These are phyloP conservation scores for Lasiodiplodia sp. DNA, from an alignment of 2,329 filamentous ascomycete species.

Conservation along the genomic window DNA sequence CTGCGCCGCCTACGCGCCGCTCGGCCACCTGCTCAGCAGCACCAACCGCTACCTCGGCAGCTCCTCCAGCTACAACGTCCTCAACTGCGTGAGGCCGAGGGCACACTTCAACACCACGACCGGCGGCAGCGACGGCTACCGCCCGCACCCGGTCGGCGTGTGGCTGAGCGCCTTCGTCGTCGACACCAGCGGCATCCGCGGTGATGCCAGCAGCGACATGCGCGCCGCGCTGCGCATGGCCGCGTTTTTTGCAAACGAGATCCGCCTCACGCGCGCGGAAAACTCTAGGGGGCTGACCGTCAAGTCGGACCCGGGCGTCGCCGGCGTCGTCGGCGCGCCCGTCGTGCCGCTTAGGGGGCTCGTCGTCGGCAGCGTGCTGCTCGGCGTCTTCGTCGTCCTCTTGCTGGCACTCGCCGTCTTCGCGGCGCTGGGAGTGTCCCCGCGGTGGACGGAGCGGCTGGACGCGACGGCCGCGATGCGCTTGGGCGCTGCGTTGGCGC, in stretches of 20 bases:
- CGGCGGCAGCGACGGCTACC: too few relatives aligned
- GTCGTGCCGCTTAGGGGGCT: neutral
- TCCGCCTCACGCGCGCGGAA: too few relatives aligned
- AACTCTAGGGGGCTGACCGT: too few relatives aligned
- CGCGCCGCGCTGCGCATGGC: neutral
- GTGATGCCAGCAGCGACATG: neutral
- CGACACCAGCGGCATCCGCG: too few relatives aligned
- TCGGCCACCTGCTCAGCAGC: too few relatives aligned
- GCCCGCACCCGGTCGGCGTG: too few relatives aligned
- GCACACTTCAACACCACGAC: too few relatives aligned
- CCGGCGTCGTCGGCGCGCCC: neutral
- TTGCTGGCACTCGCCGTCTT: neutral
- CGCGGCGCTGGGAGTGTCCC: neutral
- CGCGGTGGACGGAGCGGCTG: slow-evolving; percentile 11
- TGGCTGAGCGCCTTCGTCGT: neutral
- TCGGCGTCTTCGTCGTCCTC: neutral
- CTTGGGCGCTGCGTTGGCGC: neutral
- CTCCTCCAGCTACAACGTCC: too few relatives aligned
- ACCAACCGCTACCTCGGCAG: too few relatives aligned
- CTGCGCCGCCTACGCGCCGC: too few relatives aligned
- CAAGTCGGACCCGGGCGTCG: neutral
- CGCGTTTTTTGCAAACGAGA: neutral
- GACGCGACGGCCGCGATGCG: neutral
- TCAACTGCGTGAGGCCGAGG: too few relatives aligned
- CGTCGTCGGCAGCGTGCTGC: neutral